Percentiles rank a stretch among this genome's conserved stretches.
phyloP scores from a whole-genome alignment of 108 stramenopile genomes.

The Skeletonema grethae region DNA sequence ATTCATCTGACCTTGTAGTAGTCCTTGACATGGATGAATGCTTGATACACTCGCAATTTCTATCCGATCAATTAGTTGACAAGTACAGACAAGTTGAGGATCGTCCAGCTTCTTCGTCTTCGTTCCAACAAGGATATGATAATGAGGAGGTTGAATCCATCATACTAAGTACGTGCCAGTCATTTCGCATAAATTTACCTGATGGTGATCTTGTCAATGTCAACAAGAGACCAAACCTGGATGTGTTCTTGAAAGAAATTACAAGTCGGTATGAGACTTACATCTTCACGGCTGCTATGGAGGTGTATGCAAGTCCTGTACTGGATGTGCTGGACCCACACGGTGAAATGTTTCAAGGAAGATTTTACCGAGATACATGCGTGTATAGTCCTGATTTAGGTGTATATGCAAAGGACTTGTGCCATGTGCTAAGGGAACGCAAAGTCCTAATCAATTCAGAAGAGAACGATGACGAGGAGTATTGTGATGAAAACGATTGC shows the following conservation, averaged over 20 bases:
- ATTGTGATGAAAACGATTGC: conserved; percentile 3
- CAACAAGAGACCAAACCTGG: conserved; percentile 93
- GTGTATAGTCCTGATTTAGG: conserved; percentile 66
- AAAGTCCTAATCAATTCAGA: conserved; percentile 12
- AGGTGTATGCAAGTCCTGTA: conserved; percentile 91
- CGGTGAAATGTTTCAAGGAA: conserved; percentile 72
- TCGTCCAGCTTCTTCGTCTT: conserved; percentile 28
- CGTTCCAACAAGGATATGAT: conserved; percentile 9
- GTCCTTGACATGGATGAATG: conserved; percentile 99
- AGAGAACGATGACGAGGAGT: neutral
- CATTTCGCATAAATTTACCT: conserved; percentile 75
- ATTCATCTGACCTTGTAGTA: conserved; percentile 84
- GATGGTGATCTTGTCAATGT: conserved; percentile 91
- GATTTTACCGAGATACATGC: conserved; percentile 93
- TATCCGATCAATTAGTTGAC: conserved; percentile 58
- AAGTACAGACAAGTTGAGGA: conserved; percentile 58
- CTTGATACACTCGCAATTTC: conserved; percentile 96
- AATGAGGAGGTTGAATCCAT: conserved; percentile 45
- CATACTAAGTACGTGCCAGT: conserved; percentile 48
- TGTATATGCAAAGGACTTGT: conserved; percentile 89
- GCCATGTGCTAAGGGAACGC: conserved; percentile 62
- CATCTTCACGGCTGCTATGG: conserved; percentile 97
- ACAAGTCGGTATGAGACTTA: conserved; percentile 88
- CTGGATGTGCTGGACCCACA: conserved; percentile 93
- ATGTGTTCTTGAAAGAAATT: conserved; percentile 82